Percentiles rank a stretch among this genome's conserved stretches.
phyloP scores from a whole-genome alignment of 169 alveolate genomes.

The Nephromyces sp. region DNA sequence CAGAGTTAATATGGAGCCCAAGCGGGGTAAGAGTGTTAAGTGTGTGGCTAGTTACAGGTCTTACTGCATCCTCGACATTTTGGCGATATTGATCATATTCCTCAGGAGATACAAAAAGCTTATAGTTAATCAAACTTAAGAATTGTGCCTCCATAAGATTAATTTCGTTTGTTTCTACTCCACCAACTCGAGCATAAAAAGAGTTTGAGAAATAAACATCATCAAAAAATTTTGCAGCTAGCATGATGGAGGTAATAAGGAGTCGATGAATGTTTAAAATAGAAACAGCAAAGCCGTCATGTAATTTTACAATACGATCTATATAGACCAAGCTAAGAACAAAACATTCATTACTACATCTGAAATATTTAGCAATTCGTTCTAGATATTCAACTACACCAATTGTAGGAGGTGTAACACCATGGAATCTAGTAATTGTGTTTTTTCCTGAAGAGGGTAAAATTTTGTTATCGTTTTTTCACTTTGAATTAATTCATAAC shows the following conservation, averaged over 20 bases:
- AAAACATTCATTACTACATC: slow-evolving; percentile 56
- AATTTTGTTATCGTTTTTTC: neutral
- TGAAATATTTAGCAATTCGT: slow-evolving; percentile 69
- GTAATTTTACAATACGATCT: slow-evolving; percentile 42
- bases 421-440: slow-evolving; percentile 65
- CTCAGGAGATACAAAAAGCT: slow-evolving; percentile 66
- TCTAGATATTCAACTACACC: slow-evolving; percentile 59
- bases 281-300: slow-evolving; percentile 1
- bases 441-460: neutral
- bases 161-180: slow-evolving; percentile 77
- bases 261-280: slow-evolving; percentile 13
- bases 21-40: no score
- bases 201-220: slow-evolving; percentile 77
- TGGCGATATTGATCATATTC: slow-evolving; percentile 70
- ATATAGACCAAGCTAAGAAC: slow-evolving; percentile 48
- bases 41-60: no score
- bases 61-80: slow-evolving; percentile 51
- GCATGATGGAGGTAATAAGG: slow-evolving; percentile 68
- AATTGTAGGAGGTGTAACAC: slow-evolving; percentile 70
- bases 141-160: slow-evolving; percentile 76
- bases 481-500: neutral
- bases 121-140: slow-evolving; percentile 62
- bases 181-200: slow-evolving; percentile 83
- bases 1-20: no score
- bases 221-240: slow-evolving; percentile 83